Base-by-base conservation (phyloP, 106 monocot species). In the Dendrobium officinale region DNA sequence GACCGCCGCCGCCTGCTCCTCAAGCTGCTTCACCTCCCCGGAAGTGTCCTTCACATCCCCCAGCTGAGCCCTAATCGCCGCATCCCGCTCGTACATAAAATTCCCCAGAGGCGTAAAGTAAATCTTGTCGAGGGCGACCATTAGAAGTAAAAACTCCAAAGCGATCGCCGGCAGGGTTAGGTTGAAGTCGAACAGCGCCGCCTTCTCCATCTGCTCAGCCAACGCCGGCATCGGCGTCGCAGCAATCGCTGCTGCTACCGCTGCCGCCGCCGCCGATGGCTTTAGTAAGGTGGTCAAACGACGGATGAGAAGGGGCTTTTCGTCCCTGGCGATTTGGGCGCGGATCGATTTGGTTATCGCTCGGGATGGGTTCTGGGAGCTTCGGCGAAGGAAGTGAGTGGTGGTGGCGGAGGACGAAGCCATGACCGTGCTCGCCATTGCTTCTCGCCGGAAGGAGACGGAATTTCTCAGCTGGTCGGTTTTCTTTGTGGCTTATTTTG, bases 121-220 rank as follows among this genome's bases (percentile, higher is more conserved):
- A 84, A 90, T 81, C 90, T 94, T 94, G 87, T 97, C 96, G 44
- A 97, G 94, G 13, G 94, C 92, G 24, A 97, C 90, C 96, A 94
- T 97, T 19, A 97, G 90, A 13, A 94, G 76, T 40, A 97, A 86
- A 81, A 97, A 97, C 92, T 97, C 96, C 51, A 72, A 72, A 55
- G 89, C 96, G 84, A 96, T 96, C 76, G 83, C 81, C 43, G 96
- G 96, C 8, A 96, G 93, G 19, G 96, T 96, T 33, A 93, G 90
- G 87, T 96, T 93, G 87, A 96, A 96, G 75, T 96, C 96, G 87
- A 96, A 96, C 33, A 96, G 91, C 55, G 91, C 92, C 4, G 96
- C 96, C 92, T 96, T 96, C 78, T 96, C 96, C 4, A 97, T 94
- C 81, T 90, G 84, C 47, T 83, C 87, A 10, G 94, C 94, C 61